Base-by-base conservation (phyloP, 2,329 filamentous ascomycete species). In the Neoscytalidium dimidiatum region DNA sequence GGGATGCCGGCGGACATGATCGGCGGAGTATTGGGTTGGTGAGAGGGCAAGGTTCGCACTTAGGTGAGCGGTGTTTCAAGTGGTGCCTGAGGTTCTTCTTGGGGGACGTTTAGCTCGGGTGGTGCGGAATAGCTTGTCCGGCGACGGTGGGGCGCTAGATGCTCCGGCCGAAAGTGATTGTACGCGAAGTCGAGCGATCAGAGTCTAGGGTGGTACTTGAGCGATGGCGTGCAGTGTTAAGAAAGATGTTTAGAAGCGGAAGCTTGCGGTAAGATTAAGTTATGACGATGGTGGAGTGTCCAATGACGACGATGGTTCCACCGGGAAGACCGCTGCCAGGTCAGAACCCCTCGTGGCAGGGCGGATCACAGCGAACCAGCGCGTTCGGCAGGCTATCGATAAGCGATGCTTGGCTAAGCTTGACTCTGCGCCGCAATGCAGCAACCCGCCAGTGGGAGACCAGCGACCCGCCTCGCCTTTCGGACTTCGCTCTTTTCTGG, bases 341-440 rank as follows among this genome's bases (percentile, higher is more conserved):
- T 6, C 33, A 14, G 21, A 19, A 33, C 21, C 48, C 44, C 19
- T 29, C 9, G 14, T 31, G 52, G 51, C 31, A 38, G 19, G 8
- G 11, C 19, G 31, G 13, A 14, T 4, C 7, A 13, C 52, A 28
- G 29, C 49, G 13, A 49, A 28, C 29, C 46, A 29, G 11, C n/a
- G 17, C 2, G 38, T 2, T 28, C 49, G 49, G 49, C 21, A 52
- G 49, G 23, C 6, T 52, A 33, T 28, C 53, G 38, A 43, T 46
- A 46, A 21, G 38, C 53, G 41, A 60, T 44, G 56, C 56, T 60
- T 60, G 56, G 56, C 56, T n/a, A 19, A 46, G 56, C 56, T 60
- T 60, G 35, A 35, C n/a, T n/a, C 23, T 23, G 33, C 53, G 35
- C 33, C 52, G 52, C 52, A 44, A 58, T 35, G 14, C 19, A 29